phyloP scores from a whole-genome alignment of 495 filamentous ascomycete species.

The Cladorrhinum samala region DNA sequence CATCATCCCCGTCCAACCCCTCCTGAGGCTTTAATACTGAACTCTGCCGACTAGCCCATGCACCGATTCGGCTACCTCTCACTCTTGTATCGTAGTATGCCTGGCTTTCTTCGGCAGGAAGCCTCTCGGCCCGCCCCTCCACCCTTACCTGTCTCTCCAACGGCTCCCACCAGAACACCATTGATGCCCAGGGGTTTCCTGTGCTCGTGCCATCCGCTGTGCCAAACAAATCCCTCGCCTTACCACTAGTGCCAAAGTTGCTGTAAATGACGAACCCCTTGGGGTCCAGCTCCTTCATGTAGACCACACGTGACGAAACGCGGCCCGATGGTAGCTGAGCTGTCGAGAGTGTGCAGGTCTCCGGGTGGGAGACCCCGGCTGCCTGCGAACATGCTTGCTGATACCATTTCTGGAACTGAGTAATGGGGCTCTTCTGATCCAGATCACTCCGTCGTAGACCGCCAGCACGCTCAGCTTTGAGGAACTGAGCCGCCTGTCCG shows the following conservation, averaged over 20 bases:
- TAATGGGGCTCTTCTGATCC: conserved; percentile 51
- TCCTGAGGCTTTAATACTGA: conserved; percentile 51
- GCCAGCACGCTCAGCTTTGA: conserved; percentile 34
- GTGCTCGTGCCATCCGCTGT: conserved; percentile 18
- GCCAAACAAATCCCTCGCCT: conserved; percentile 55
- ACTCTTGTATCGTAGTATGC: conserved; percentile 80
- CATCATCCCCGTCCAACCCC: conserved; percentile 45
- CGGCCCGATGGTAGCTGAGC: conserved; percentile 79
- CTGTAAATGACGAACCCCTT: conserved; percentile 86
- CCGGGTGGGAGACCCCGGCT: conserved; percentile 59
- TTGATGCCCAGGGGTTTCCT: conserved; percentile 58
- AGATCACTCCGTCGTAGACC: conserved; percentile 50
- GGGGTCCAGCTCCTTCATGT: conserved; percentile 79
- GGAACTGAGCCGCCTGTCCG: conserved; percentile 58
- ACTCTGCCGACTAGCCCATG: conserved; percentile 90
- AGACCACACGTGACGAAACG: conserved; percentile 79
- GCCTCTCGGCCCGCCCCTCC: conserved; percentile 64
- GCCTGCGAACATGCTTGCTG: conserved; percentile 52
- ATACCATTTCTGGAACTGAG: conserved; percentile 88
- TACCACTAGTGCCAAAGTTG: conserved; percentile 77
- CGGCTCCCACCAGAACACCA: conserved; percentile 72
- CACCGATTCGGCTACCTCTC: conserved; percentile 76
- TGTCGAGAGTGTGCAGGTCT: conserved; percentile 74
- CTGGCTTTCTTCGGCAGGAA: conserved; percentile 70
- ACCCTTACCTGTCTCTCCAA: conserved; percentile 82